A percentile compares a stretch with the other conserved stretches of the same genome.
These are phyloP conservation scores for Aspergillus hiratsukae DNA, from an alignment of 2,329 filamentous ascomycete genomes.

Conservation along the genomic window DNA sequence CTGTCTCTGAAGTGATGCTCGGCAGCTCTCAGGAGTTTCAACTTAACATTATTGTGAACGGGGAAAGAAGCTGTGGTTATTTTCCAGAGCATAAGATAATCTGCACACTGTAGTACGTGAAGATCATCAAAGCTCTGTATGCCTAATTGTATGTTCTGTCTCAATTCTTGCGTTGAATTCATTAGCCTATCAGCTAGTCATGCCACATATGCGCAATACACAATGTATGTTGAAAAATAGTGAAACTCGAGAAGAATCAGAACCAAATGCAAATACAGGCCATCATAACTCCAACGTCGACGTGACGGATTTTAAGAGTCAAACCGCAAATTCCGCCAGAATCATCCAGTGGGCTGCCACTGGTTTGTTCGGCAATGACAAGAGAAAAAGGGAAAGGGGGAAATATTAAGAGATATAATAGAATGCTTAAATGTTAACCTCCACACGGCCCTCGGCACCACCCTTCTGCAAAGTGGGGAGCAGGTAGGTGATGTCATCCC, in stretches of 20 bases:
- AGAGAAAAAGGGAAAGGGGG: slow-evolving; percentile 8
- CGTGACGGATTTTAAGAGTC: slow-evolving; percentile 32
- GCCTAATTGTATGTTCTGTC: neutral
- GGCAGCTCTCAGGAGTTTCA: too few relatives aligned
- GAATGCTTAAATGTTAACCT: slow-evolving; percentile 67
- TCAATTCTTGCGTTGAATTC: slow-evolving; percentile 12
- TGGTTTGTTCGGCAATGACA: slow-evolving; percentile 8
- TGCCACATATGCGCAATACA: slow-evolving; percentile 29
- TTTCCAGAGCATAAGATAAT: too few relatives aligned
- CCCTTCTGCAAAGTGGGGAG: slow-evolving; percentile 72
- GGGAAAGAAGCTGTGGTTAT: neutral
- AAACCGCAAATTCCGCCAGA: slow-evolving; percentile 24
- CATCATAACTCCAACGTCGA: slow-evolving; percentile 37
- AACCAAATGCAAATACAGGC: slow-evolving; percentile 24
- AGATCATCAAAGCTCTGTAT: neutral
- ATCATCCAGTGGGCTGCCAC: slow-evolving; percentile 9
- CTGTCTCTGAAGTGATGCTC: neutral
- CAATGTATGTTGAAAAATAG: slow-evolving; percentile 22
- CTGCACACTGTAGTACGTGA: too few relatives aligned
- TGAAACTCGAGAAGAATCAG: slow-evolving; percentile 24
- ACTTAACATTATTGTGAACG: neutral
- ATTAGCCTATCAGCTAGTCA: slow-evolving; percentile 27
- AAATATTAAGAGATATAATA: slow-evolving; percentile 21
- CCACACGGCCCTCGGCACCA: slow-evolving; percentile 79
- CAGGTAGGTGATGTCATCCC: slow-evolving; percentile 97